Conservation (phyloP, 148 eudicot species). For the Limonium bicolor region DNA sequence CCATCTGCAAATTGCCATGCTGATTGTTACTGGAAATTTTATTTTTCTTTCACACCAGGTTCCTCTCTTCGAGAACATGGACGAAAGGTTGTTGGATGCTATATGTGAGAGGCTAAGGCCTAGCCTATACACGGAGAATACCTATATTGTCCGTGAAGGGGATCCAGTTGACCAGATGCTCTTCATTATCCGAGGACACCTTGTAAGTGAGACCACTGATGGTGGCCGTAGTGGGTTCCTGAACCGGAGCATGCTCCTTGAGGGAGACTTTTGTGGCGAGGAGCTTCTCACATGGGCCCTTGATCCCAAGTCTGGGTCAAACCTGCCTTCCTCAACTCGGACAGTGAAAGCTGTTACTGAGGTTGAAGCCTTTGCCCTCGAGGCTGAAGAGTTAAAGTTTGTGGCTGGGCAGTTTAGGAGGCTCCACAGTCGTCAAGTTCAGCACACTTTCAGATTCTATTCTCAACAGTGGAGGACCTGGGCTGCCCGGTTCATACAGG, state of each 20-base stretch:
- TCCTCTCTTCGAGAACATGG: slow-evolving; percentile 93
- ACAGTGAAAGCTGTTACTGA: slow-evolving; percentile 81
- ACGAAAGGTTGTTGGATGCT: slow-evolving; percentile 84
- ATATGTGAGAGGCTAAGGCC: slow-evolving; percentile 93
- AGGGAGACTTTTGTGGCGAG: slow-evolving; percentile 94
- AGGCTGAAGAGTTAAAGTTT: slow-evolving; percentile 87
- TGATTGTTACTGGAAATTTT: slow-evolving; percentile 6
- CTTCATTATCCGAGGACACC: slow-evolving; percentile 82
- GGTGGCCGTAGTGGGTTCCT: slow-evolving; percentile 95
- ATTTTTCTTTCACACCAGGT: no score
- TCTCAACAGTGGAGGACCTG: slow-evolving; percentile 97
- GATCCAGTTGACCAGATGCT: slow-evolving; percentile 96
- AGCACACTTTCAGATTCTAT: slow-evolving; percentile 78
- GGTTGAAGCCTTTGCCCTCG: slow-evolving; percentile 83
- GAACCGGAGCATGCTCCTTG: slow-evolving; percentile 66
- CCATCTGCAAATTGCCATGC: no score
- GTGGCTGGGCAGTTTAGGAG: slow-evolving; percentile 92
- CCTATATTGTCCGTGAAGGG: slow-evolving; percentile 82
- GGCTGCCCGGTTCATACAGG: slow-evolving; percentile 94
- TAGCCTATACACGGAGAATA: slow-evolving; percentile 67
- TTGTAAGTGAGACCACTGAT: slow-evolving; percentile 88
- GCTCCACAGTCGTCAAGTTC: slow-evolving; percentile 93
- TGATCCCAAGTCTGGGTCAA: slow-evolving; percentile 72
- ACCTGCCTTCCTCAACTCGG: slow-evolving; percentile 83
- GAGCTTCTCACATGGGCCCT: slow-evolving; percentile 96